Evolutionary conservation across 2,329 filamentous ascomycete genomes (phyloP).

Genomic region (Cordyceps javanica): DNA sequence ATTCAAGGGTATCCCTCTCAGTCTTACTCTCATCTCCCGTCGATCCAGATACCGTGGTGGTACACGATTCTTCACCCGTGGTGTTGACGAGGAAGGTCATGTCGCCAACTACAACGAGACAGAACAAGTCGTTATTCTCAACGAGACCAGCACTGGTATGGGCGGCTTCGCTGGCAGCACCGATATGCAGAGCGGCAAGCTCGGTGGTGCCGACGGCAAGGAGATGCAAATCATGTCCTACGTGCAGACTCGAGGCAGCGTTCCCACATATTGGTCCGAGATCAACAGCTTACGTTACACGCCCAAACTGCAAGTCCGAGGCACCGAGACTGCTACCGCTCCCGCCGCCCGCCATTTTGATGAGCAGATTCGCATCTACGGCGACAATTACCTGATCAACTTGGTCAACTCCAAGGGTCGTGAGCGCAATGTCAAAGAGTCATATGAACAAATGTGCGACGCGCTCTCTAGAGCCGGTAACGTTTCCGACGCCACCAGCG

Average conservation of each 20-base stretch:
- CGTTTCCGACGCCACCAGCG: conserved; percentile 63
- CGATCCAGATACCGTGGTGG: conserved; percentile 83
- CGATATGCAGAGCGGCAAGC: conserved; percentile 68
- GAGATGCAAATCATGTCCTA: conserved; percentile 91
- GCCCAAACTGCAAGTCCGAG: conserved; percentile 81
- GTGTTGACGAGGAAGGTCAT: conserved; percentile 86
- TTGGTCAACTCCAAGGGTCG: conserved; percentile 94
- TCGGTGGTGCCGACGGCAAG: conserved; percentile 51
- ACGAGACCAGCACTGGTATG: conserved; percentile 68
- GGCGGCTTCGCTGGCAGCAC: conserved; percentile 74
- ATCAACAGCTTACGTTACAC: conserved; percentile 90
- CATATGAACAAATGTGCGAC: conserved; percentile 87
- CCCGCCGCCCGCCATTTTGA: conserved; percentile 84
- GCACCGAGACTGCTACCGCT: conserved; percentile 70
- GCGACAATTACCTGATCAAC: conserved; percentile 96
- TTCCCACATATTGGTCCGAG: conserved; percentile 94
- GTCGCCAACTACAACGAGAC: conserved; percentile 99
- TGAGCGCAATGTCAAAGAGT: conserved; percentile 81
- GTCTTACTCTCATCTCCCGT: conserved; percentile 80
- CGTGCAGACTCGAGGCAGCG: conserved; percentile 92
- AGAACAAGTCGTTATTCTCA: conserved; percentile 84
- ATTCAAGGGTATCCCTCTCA: conserved; percentile 78
- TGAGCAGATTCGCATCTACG: conserved; percentile 89
- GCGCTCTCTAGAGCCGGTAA: conserved; percentile 61
- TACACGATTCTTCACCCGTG: conserved; percentile 90